Evolutionary conservation across 305 asterid species (phyloP).

Genomic region (Nicotiana rustica): DNA sequence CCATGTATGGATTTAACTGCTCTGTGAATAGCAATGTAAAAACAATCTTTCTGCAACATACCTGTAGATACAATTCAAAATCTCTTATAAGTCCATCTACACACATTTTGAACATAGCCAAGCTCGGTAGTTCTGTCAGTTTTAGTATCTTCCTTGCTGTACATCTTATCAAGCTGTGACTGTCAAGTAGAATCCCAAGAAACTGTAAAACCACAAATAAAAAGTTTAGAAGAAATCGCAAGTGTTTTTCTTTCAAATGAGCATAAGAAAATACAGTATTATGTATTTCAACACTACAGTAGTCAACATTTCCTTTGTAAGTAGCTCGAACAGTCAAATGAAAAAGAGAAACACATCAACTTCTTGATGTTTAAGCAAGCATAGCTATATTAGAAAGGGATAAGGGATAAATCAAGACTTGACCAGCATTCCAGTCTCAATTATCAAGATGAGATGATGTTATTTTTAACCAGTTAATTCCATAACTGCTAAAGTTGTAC

Average conservation of each 20-base stretch:
- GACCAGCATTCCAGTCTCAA: background rate
- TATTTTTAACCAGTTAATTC: background rate
- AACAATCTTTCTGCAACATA: conserved; percentile 42
- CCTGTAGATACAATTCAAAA: conserved; percentile 83
- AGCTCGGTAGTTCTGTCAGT: conserved; percentile 58
- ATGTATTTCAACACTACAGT: conserved; percentile 9
- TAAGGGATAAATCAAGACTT: background rate
- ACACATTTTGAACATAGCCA: conserved; percentile 66
- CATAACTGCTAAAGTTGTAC: background rate
- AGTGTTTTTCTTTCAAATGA: conserved; percentile 29
- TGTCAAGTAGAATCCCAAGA: conserved; percentile 65
- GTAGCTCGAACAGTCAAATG: conserved; percentile 2
- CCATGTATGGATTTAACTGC: conserved; percentile 15
- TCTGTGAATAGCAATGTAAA: conserved; percentile 12
- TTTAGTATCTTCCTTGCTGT: conserved; percentile 67
- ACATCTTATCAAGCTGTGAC: conserved; percentile 64
- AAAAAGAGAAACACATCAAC: conserved; percentile 12
- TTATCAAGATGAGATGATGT: background rate
- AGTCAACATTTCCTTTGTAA: background rate
- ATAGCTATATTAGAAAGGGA: background rate
- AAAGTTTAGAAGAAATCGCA: conserved; percentile 33
- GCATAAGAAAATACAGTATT: conserved; percentile 5
- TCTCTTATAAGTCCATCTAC: conserved; percentile 62
- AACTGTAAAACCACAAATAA: conserved; percentile 64
- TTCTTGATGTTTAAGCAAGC: background rate